phyloP scores from a whole-genome alignment of 495 filamentous ascomycete genomes.

The Trypethelium eluteriae region DNA sequence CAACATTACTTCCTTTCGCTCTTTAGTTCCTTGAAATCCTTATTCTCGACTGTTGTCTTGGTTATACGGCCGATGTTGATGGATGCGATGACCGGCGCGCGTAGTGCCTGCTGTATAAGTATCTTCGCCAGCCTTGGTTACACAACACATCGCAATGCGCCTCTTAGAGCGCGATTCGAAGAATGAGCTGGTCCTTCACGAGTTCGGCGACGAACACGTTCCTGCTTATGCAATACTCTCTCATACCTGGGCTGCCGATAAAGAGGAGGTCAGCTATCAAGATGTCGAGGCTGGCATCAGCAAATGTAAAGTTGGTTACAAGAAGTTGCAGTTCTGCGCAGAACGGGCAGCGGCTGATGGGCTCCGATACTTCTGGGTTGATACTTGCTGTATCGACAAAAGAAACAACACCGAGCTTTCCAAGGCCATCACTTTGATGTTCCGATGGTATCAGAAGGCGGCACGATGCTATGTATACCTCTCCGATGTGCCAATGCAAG shows the following conservation, averaged over 20 bases:
- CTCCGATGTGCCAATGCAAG: conserved; percentile 12
- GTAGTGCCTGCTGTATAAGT: background rate
- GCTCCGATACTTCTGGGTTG: no score
- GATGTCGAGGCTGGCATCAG: conserved; percentile 12
- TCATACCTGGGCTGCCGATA: conserved; percentile 19
- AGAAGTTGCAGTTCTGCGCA: conserved; percentile 19
- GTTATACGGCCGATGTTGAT: background rate
- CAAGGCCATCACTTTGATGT: conserved; percentile 15
- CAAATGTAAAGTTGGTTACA: conserved; percentile 17
- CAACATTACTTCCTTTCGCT: conserved; percentile 7
- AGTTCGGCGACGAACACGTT: conserved; percentile 16
- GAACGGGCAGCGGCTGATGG: conserved; percentile 16
- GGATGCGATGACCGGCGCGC: background rate
- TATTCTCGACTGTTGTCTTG: background rate
- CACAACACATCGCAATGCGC: conserved; percentile 16
- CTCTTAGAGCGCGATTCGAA: conserved; percentile 13
- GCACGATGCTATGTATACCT: conserved; percentile 17
- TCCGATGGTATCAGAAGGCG: conserved; percentile 17
- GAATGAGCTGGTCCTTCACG: conserved; percentile 12
- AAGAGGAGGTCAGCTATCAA: conserved; percentile 18
- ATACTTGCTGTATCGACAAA: conserved; percentile 19
- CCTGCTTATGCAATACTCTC: conserved; percentile 21
- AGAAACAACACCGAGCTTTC: conserved; percentile 14
- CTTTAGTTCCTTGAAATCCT: background rate
- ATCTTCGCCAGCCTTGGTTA: background rate